Evolutionary conservation across 208 protist species (phyloP), one percentile per base, ranked within the genome.

Genomic region (Balamuthia mandrillaris): DNA sequence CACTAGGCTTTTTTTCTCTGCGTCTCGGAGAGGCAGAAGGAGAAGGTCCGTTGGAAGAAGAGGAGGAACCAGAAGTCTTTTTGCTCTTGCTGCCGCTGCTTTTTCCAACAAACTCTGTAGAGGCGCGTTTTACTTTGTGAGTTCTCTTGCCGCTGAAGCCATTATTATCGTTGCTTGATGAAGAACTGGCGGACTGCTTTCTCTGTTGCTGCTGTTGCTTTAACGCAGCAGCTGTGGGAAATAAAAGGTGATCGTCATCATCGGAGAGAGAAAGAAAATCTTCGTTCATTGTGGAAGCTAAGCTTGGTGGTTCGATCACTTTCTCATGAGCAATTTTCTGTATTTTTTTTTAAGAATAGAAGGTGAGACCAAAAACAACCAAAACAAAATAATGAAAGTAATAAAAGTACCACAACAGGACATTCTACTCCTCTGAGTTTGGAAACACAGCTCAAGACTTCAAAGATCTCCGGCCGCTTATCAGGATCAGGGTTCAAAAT

Each of bases 401-500:
- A 7, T 27, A 27, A 16, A 0, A 2, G 68, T 56, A 77, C 68
- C 52, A 35, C 33, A 12, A 39, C 56, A 33, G 39, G 27, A 29
- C 5, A 21, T n/a, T 41, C 37, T 18, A 84, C 27, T 27, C 58
- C 60, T 24, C 49, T 16, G 24, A 68, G 41, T 56, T 66, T 74
- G 47, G 18, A 21, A 14, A 85, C 61, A 3, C 35, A 24, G 5
- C 68, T 45, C 31, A 90, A 35, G 37, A 93, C 84, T 60, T 81
- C 65, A 9, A 60, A 42, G 21, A 90, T 90, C 14, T 70, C 42
- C 27, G 91, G 91, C 44, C 91, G 51, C 27, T 66, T 6, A 21
- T 37, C 42, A 41, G 89, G 88, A 63, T 90, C 81, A 16, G 56
- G 18, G 29, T 91, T 72, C 3, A 91, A 49, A n/a, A 91, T 61